Percentiles rank a stretch among this genome's conserved stretches.
These are phyloP conservation scores for Paracoccidioides brasiliensis DNA, from an alignment of 2,329 filamentous ascomycete species.

Conservation along the genomic window DNA sequence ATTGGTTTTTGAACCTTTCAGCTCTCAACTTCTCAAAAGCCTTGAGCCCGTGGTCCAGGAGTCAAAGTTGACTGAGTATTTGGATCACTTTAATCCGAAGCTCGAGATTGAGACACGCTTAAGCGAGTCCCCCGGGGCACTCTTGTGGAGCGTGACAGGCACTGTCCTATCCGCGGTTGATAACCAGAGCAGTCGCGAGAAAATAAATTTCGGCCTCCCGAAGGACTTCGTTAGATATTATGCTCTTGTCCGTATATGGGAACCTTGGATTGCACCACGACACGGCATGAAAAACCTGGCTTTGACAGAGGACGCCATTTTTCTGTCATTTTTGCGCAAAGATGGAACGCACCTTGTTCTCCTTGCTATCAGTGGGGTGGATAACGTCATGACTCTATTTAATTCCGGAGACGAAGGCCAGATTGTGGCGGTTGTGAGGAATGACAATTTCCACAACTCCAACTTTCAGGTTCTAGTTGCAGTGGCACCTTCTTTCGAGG, in stretches of 20 bases:
- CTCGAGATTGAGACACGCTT: conserved; percentile 22
- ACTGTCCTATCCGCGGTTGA: conserved; percentile 41
- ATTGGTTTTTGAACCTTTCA: conserved; percentile 25
- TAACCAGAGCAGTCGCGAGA: conserved; percentile 36
- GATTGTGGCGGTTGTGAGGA: conserved; percentile 56
- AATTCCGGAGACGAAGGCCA: conserved; percentile 51
- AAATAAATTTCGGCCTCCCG: conserved; percentile 49
- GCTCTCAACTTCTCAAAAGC: conserved; percentile 5
- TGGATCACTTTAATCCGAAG: conserved; percentile 22
- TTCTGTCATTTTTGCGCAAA: conserved; percentile 62
- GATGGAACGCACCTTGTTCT: conserved; percentile 65
- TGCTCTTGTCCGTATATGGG: conserved; percentile 63
- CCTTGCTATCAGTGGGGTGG: conserved; percentile 61
- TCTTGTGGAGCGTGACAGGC: conserved; percentile 41
- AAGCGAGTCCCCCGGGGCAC: conserved; percentile 31
- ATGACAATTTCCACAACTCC: conserved; percentile 48
- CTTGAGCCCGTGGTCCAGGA: conserved; percentile 2
- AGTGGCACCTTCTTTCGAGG: conserved; percentile 58
- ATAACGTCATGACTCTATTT: conserved; percentile 57
- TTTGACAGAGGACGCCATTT: conserved; percentile 62
- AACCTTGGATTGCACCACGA: conserved; percentile 76
- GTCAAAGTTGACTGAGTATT: conserved; percentile 17
- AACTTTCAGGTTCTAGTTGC: conserved; percentile 55
- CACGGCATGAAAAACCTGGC: conserved; percentile 58
- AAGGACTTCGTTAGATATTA: conserved; percentile 62